phyloP scores from a whole-genome alignment of 805 yeast species.

The Metschnikowia koreensis region DNA sequence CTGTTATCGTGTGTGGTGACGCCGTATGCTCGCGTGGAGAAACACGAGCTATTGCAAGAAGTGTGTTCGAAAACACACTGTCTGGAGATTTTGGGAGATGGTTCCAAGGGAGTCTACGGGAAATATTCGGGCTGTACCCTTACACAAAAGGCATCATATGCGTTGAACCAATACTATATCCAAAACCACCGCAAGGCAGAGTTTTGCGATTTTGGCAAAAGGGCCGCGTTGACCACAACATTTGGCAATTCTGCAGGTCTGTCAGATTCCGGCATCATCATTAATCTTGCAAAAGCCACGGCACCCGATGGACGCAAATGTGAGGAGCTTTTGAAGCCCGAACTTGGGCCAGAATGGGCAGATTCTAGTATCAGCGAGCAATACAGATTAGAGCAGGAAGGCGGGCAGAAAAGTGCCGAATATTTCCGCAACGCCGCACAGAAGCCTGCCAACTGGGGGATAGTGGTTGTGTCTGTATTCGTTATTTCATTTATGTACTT shows the following conservation, averaged over 20 bases:
- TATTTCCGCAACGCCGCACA: conserved; percentile 10
- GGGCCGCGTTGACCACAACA: conserved; percentile 23
- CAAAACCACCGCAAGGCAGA: conserved; percentile 19
- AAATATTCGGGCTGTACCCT: conserved; percentile 39
- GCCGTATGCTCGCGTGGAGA: conserved; percentile 24
- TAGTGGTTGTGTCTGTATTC: conserved; percentile 7
- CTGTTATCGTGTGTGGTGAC: conserved; percentile 37
- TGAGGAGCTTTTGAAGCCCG: conserved; percentile 5
- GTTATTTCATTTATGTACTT: conserved; percentile 12
- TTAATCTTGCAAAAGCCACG: too few relatives aligned
- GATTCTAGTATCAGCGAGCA: background rate
- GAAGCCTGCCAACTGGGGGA: conserved; percentile 11
- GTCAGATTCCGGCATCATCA: too few relatives aligned
- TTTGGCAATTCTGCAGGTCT: conserved; percentile 18
- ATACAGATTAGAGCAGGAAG: background rate
- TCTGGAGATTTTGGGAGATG: conserved; percentile 34
- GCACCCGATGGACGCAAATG: conserved; percentile 28
- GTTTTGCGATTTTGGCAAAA: conserved; percentile 26
- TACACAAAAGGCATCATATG: conserved; percentile 40
- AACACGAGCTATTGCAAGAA: conserved; percentile 23
- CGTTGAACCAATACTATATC: conserved; percentile 36
- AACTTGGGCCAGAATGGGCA: background rate
- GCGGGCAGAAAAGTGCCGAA: conserved; percentile 1
- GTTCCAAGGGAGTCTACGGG: conserved; percentile 41
- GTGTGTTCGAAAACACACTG: conserved; percentile 42